phyloP scores from a whole-genome alignment of 1,284 basidiomycete genomes.

The Ustilago shanxiensis region DNA sequence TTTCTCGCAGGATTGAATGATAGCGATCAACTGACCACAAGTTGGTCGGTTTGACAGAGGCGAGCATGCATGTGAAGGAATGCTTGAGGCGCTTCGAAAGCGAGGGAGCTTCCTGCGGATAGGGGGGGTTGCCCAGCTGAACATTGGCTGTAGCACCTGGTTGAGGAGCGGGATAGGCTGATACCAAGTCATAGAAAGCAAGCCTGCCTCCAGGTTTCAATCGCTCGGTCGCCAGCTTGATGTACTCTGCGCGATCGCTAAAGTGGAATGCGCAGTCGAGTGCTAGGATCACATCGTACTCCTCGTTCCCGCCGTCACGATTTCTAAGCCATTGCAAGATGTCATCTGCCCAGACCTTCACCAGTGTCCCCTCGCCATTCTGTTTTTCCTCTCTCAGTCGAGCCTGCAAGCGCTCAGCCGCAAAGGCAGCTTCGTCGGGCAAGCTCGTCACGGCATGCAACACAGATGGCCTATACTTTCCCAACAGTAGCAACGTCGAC shows the following conservation, averaged over 20 bases:
- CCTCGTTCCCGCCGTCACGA: slow-evolving; percentile 13
- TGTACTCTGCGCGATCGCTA: slow-evolving; percentile 48
- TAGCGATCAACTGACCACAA: slow-evolving; percentile 56
- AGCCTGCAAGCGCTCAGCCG: slow-evolving; percentile 21
- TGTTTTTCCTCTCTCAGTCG: slow-evolving; percentile 3
- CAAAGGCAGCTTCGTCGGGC: slow-evolving; percentile 46
- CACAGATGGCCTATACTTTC: slow-evolving; percentile 28
- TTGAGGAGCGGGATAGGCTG: slow-evolving; percentile 56
- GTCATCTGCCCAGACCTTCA: slow-evolving; percentile 55
- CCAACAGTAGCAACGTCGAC: slow-evolving; percentile 57
- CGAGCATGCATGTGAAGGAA: slow-evolving; percentile 34
- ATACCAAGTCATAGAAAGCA: slow-evolving; percentile 61
- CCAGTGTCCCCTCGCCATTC: not conserved
- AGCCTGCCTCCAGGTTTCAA: slow-evolving; percentile 58
- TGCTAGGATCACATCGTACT: slow-evolving; percentile 64
- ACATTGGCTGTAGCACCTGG: not conserved
- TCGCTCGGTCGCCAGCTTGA: slow-evolving; percentile 38
- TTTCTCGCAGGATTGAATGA: slow-evolving; percentile 22
- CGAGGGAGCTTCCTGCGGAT: slow-evolving; percentile 38
- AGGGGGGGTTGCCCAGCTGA: slow-evolving; percentile 16
- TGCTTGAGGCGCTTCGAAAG: slow-evolving; percentile 29
- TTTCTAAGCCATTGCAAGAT: slow-evolving; percentile 45
- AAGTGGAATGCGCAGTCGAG: slow-evolving; percentile 70
- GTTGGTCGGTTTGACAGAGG: slow-evolving; percentile 40
- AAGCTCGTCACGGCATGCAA: slow-evolving; percentile 66